Evolutionary conservation across 768 basidiomycete genomes (phyloP).

Genomic region (Rhizopogon roseolus): DNA sequence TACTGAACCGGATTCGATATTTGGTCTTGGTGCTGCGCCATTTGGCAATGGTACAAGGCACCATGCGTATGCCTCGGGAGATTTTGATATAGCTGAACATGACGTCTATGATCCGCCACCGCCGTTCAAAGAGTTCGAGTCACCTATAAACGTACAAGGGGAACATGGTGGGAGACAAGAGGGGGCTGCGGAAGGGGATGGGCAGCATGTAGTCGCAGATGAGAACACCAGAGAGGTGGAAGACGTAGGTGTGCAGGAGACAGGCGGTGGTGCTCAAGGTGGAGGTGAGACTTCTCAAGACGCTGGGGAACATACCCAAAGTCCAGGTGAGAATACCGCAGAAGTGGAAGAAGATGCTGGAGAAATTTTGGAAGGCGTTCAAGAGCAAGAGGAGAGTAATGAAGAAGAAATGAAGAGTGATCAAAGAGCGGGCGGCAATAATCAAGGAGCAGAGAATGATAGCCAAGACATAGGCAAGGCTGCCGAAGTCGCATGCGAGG

Average conservation of each 20-base stretch:
- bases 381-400: neutral
- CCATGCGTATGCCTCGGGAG: neutral
- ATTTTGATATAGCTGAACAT: slow-evolving; percentile 2
- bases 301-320: neutral
- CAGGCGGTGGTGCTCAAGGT: neutral
- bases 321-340: neutral
- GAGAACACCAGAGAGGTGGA: neutral
- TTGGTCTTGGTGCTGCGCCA: too few species aligned
- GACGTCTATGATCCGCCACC: slow-evolving; percentile 4
- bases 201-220: neutral
- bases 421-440: neutral
- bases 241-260: too few species aligned
- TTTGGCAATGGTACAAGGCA: neutral
- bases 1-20: neutral
- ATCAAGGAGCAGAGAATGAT: neutral
- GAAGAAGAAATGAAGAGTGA: neutral
- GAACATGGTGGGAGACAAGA: neutral
- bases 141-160: neutral
- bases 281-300: neutral
- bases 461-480: neutral
- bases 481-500: neutral
- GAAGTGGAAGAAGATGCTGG: neutral
- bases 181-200: neutral
- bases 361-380: neutral
- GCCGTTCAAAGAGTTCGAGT: neutral